A percentile compares a stretch with the other conserved stretches of the same genome.
These are phyloP conservation scores for Astragalus glycyphyllos DNA, from an alignment of 306 rosid species.

Conservation along the genomic window DNA sequence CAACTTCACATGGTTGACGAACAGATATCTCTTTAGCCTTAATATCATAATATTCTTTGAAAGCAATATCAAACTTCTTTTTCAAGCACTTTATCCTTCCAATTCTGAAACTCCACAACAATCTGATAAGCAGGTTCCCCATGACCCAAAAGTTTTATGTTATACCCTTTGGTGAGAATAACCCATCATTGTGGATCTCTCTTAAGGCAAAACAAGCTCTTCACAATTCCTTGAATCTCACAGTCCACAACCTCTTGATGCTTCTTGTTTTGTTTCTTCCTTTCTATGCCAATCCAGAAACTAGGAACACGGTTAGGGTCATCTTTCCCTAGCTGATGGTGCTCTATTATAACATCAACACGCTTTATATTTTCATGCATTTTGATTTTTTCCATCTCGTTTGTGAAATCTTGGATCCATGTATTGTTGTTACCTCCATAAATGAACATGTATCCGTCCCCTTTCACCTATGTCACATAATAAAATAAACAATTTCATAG, in stretches of 20 bases:
- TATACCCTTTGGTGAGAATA: constrained; percentile 43
- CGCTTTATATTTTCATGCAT: constrained; percentile 26
- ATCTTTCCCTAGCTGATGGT: constrained; percentile 37
- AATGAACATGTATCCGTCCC: constrained; percentile 42
- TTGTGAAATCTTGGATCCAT: constrained; percentile 46
- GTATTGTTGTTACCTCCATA: constrained; percentile 38
- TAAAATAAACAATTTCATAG: background rate
- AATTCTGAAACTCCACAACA: constrained; percentile 32
- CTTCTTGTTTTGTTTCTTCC: constrained; percentile 49
- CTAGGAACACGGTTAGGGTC: constrained; percentile 21
- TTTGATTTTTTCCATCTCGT: constrained; percentile 22
- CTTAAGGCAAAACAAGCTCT: constrained; percentile 36
- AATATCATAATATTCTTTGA: constrained; percentile 32
- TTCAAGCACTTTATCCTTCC: constrained; percentile 37
- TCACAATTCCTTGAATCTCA: constrained; percentile 33
- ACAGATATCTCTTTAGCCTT: constrained; percentile 43
- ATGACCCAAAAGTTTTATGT: constrained; percentile 37
- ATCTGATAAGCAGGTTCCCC: constrained; percentile 43
- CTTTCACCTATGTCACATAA: constrained; percentile 24
- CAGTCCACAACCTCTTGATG: constrained; percentile 34
- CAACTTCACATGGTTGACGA: constrained; percentile 28
- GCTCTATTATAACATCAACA: constrained; percentile 40
- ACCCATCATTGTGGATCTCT: constrained; percentile 49
- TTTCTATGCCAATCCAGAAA: constrained; percentile 48
- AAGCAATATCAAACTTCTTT: constrained; percentile 41